Evolutionary conservation across 192 early-diverging fungal species (phyloP).

Genomic region (Backusella sp.): DNA sequence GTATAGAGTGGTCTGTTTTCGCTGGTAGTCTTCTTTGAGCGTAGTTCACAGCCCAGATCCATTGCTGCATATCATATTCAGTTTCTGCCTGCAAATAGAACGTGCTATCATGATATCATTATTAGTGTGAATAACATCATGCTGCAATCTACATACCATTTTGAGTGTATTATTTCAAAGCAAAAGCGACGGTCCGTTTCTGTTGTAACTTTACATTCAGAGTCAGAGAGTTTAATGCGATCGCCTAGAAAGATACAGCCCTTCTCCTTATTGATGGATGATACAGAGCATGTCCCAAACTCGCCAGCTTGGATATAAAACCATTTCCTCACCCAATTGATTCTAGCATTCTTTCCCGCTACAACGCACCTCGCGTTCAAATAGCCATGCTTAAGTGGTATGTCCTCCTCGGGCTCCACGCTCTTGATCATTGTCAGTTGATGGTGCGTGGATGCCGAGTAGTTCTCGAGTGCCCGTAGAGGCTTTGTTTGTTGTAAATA

Average conservation of each 20-base stretch:
- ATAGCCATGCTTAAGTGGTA: slow-evolving; percentile 59
- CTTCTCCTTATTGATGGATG: slow-evolving; percentile 35
- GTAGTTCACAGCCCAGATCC: slow-evolving; percentile 43
- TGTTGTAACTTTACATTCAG: slow-evolving; percentile 47
- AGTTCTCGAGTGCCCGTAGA: slow-evolving; percentile 19
- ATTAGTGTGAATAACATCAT: slow-evolving; percentile 6
- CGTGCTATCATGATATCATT: slow-evolving; percentile 24
- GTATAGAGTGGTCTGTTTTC: background rate
- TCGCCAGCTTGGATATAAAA: slow-evolving; percentile 61
- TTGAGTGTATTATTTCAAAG: slow-evolving; percentile 64
- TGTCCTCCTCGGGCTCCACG: background rate
- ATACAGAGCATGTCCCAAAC: slow-evolving; percentile 47
- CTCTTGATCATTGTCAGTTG: background rate
- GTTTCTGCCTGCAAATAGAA: slow-evolving; percentile 67
- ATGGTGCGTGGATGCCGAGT: background rate
- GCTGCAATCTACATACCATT: slow-evolving; percentile 46
- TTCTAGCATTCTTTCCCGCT: slow-evolving; percentile 43
- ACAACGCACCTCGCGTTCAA: slow-evolving; percentile 44
- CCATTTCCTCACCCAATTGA: slow-evolving; percentile 56
- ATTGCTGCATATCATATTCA: slow-evolving; percentile 64
- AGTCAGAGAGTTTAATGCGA: slow-evolving; percentile 54
- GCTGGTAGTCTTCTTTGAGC: background rate
- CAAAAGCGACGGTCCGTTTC: slow-evolving; percentile 68
- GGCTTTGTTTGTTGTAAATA: slow-evolving; percentile 24
- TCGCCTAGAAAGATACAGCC: slow-evolving; percentile 40